These are phyloP conservation scores for Geotrichum reessii DNA, from an alignment of 1,139 yeast genomes.

Conservation along the genomic window DNA sequence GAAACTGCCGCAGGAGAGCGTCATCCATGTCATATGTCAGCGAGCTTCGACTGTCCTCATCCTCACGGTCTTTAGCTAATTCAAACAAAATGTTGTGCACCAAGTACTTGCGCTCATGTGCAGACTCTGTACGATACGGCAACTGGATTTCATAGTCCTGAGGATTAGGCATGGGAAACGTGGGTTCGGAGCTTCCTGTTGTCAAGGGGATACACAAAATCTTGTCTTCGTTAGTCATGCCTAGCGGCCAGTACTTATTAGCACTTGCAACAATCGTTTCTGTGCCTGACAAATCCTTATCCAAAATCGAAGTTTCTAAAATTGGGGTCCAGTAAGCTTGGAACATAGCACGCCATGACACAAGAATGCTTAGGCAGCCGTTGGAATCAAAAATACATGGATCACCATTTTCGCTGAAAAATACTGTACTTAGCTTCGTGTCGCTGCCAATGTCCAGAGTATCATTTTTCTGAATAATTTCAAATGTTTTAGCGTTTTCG, in stretches of 20 bases:
- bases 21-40: conserved; percentile 20
- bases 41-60: conserved; percentile 15
- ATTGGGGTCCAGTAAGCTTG: conserved; percentile 64
- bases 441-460: conserved; percentile 27
- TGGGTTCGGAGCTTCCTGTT: conserved; percentile 48
- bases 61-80: conserved; percentile 27
- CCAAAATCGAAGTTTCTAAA: conserved; percentile 58
- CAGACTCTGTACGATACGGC: conserved; percentile 40
- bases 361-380: conserved; percentile 61
- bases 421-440: conserved; percentile 45
- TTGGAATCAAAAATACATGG: conserved; percentile 82
- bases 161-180: conserved; percentile 76
- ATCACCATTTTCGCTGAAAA: conserved; percentile 81
- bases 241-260: conserved; percentile 77
- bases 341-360: conserved; percentile 66
- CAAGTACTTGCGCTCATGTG: conserved; percentile 15
- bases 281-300: conserved; percentile 49
- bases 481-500: conserved; percentile 36
- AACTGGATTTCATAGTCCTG: conserved; percentile 65
- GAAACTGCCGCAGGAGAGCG: conserved; percentile 61
- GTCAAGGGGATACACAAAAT: conserved; percentile 70
- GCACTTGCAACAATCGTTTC: conserved; percentile 34
- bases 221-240: conserved; percentile 55
- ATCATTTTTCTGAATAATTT: conserved; percentile 39
- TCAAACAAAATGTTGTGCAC: conserved; percentile 27